These are phyloP conservation scores for Septoria linicola DNA, from an alignment of 2,329 filamentous ascomycete species.

Conservation along the genomic window DNA sequence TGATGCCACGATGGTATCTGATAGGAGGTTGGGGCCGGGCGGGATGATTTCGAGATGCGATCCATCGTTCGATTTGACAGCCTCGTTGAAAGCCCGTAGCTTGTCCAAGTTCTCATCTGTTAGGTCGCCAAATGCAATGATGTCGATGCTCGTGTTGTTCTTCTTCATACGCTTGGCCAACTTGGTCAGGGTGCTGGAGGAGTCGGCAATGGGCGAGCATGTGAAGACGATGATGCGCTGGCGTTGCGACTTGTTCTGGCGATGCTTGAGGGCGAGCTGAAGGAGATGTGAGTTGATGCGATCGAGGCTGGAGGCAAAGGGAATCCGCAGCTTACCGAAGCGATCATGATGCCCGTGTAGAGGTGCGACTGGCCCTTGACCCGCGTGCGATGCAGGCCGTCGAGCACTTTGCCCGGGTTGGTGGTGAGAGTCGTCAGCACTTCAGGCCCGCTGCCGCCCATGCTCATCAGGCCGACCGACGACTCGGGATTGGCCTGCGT, in stretches of 20 bases:
- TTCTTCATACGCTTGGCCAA: conserved; percentile 99
- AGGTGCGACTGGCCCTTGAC: conserved; percentile 87
- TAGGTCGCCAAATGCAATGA: conserved; percentile 90
- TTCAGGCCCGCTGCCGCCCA: conserved; percentile 90
- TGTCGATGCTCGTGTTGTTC: conserved; percentile 88
- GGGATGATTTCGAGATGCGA: conserved; percentile 89
- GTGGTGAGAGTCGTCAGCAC: conserved; percentile 94
- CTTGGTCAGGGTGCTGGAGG: conserved; percentile 82
- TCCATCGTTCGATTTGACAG: conserved; percentile 86
- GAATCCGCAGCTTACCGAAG: conserved; percentile 64
- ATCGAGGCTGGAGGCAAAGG: neutral
- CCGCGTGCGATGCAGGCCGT: conserved; percentile 89
- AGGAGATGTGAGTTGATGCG: neutral
- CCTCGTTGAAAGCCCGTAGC: conserved; percentile 88
- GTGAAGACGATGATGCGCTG: conserved; percentile 97
- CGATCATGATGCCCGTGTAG: conserved; percentile 91
- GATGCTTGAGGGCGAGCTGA: conserved; percentile 92
- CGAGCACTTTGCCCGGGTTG: conserved; percentile 92
- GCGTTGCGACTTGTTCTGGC: conserved; percentile 94
- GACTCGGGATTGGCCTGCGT: conserved; percentile 95
- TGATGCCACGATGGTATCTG: conserved; percentile 84
- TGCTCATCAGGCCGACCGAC: conserved; percentile 96
- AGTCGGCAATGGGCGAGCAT: conserved; percentile 87
- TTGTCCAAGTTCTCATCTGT: conserved; percentile 87
- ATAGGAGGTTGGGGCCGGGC: conserved; percentile 86